Evolutionary conservation across 2,329 filamentous ascomycete genomes (phyloP).

Genomic region (Ascochyta rabiei): DNA sequence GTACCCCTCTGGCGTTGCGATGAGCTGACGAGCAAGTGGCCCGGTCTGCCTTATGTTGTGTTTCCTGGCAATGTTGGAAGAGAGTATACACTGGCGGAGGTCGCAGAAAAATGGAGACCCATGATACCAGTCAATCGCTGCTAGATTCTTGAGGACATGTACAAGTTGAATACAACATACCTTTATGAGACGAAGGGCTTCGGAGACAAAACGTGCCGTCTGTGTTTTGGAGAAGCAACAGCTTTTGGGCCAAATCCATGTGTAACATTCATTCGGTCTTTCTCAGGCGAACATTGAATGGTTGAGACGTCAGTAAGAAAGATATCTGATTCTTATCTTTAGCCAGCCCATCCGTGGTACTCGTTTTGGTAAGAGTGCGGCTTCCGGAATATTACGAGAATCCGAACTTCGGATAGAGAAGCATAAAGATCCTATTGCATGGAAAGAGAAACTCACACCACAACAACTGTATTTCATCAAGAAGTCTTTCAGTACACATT

Average conservation of each 20-base stretch:
- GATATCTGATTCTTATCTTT: too few relatives aligned
- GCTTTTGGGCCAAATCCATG: too few relatives aligned
- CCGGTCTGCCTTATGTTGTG: slow-evolving; percentile 61
- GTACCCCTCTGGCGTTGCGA: slow-evolving; percentile 66
- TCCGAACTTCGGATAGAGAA: not conserved
- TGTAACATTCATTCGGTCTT: too few relatives aligned
- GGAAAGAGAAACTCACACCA: too few relatives aligned
- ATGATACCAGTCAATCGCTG: slow-evolving; percentile 21
- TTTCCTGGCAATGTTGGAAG: slow-evolving; percentile 65
- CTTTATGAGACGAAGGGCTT: not conserved
- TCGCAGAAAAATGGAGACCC: slow-evolving; percentile 21
- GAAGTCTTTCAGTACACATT: not conserved
- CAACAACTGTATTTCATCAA: not conserved
- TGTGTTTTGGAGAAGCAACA: not conserved
- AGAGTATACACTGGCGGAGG: slow-evolving; percentile 17
- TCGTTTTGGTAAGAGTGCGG: too few relatives aligned
- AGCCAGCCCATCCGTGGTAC: too few relatives aligned
- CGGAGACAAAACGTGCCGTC: not conserved
- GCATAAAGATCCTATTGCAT: not conserved
- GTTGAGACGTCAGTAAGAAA: too few relatives aligned
- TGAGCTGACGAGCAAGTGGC: slow-evolving; percentile 58
- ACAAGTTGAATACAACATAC: not conserved
- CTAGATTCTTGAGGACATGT: not conserved
- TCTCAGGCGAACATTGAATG: too few relatives aligned
- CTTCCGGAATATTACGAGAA: not conserved